Evolutionary conservation across 176 grass and related monocot species (phyloP).

Genomic region (Lolium perenne): DNA sequence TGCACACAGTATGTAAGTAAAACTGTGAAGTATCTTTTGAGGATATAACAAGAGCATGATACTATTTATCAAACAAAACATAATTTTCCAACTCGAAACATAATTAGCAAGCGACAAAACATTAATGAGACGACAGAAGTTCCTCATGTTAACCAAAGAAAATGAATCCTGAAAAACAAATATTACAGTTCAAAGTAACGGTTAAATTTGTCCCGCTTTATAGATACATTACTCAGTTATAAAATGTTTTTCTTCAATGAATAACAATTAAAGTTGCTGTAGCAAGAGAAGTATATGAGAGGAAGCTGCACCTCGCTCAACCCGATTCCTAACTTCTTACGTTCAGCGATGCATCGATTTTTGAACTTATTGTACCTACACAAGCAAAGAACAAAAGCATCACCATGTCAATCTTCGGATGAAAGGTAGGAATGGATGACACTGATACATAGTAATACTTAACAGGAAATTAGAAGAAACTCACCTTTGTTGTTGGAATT

Average conservation of each 20-base stretch:
- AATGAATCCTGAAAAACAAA: not conserved
- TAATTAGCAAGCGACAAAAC: conserved; percentile 35
- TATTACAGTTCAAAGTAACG: not conserved
- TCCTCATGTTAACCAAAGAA: not conserved
- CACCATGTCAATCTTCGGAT: conserved; percentile 31
- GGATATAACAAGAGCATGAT: not conserved
- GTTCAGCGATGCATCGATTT: conserved; percentile 82
- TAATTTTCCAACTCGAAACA: not conserved
- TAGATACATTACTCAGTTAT: not conserved
- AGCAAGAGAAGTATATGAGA: conserved; percentile 32
- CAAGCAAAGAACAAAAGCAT: conserved; percentile 39
- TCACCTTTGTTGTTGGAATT: conserved; percentile 98
- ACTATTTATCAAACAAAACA: conserved; percentile 17
- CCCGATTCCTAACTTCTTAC: conserved; percentile 89
- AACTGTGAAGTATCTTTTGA: not conserved
- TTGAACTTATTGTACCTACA: conserved; percentile 98
- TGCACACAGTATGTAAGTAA: conserved; percentile 32
- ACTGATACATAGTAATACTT: conserved; percentile 12
- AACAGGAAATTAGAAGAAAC: not conserved
- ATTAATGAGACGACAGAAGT: not conserved
- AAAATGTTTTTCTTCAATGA: not conserved
- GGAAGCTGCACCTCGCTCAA: conserved; percentile 75
- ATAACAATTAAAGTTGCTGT: not conserved
- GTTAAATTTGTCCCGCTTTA: conserved; percentile 5
- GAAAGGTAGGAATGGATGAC: conserved; percentile 13